Evolutionary conservation across 768 basidiomycete genomes (phyloP).

Genomic region (Collybiopsis luxurians): DNA sequence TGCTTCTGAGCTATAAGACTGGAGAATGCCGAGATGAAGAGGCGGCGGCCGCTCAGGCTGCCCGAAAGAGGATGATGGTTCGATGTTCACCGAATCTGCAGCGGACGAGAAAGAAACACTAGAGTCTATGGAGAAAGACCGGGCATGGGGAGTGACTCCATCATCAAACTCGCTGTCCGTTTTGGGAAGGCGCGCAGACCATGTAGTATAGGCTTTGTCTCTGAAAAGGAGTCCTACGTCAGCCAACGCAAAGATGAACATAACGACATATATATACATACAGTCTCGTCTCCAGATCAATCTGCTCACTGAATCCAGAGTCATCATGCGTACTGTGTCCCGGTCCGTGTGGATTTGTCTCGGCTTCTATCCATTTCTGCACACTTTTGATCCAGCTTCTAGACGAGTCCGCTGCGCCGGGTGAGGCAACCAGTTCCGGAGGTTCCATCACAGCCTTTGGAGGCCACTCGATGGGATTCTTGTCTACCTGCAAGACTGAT

Average conservation of each 20-base stretch:
- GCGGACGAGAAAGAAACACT: slow-evolving; percentile 50
- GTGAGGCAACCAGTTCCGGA: slow-evolving; percentile 33
- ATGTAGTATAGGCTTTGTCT: slow-evolving; percentile 40
- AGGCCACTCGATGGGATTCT: slow-evolving; percentile 95
- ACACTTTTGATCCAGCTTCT: slow-evolving; percentile 70
- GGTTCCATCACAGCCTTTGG: slow-evolving; percentile 55
- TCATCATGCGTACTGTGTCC: slow-evolving; percentile 43
- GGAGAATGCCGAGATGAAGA: slow-evolving; percentile 44
- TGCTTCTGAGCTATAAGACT: slow-evolving; percentile 34
- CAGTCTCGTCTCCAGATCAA: slow-evolving; percentile 41
- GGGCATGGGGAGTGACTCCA: slow-evolving; percentile 47
- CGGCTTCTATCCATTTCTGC: slow-evolving; percentile 72
- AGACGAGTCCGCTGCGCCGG: slow-evolving; percentile 47
- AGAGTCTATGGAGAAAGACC: slow-evolving; percentile 63
- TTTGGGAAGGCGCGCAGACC: slow-evolving; percentile 36
- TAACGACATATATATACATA: slow-evolving; percentile 19
- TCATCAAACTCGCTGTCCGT: slow-evolving; percentile 32
- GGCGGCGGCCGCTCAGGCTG: slow-evolving; percentile 43
- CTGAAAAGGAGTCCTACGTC: slow-evolving; percentile 18
- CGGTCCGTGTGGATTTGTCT: slow-evolving; percentile 34
- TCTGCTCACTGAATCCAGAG: slow-evolving; percentile 44
- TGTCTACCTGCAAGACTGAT: slow-evolving; percentile 80
- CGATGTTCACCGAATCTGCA: slow-evolving; percentile 28
- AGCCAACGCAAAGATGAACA: slow-evolving; percentile 9
- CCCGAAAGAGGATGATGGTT: slow-evolving; percentile 17